These are phyloP conservation scores for Zasmidium citrigriseum DNA, from an alignment of 2,329 filamentous ascomycete species.

Conservation along the genomic window DNA sequence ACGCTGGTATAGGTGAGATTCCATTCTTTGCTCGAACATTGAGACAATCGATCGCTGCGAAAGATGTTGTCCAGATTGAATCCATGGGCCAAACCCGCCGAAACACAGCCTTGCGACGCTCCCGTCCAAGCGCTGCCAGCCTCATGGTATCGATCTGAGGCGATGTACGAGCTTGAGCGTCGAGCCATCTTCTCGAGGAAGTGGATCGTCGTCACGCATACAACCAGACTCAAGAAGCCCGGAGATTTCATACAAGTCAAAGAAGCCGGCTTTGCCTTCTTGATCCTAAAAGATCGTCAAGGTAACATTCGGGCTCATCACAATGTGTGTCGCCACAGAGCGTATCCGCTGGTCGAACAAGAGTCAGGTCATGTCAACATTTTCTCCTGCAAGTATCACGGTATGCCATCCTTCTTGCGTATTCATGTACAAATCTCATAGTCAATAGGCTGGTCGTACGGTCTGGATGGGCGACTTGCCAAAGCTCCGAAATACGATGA, in stretches of 20 bases:
- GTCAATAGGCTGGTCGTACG: constrained; percentile 66
- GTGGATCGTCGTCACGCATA: constrained; percentile 38
- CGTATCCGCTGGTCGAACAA: constrained; percentile 59
- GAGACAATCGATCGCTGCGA: too few relatives aligned
- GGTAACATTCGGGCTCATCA: constrained; percentile 61
- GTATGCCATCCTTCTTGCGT: too few relatives aligned
- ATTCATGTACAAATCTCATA: constrained; percentile 46
- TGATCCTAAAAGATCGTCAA: constrained; percentile 54
- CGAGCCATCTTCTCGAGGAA: constrained; percentile 46
- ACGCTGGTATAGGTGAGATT: too few relatives aligned
- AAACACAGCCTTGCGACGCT: too few relatives aligned
- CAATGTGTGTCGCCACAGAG: constrained; percentile 64
- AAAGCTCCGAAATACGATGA: constrained; percentile 63
- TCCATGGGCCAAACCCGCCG: too few relatives aligned
- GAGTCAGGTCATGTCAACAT: constrained; percentile 52
- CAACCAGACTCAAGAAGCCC: constrained; percentile 28
- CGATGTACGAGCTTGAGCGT: constrained; percentile 49
- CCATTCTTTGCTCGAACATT: too few relatives aligned
- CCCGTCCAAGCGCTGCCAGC: constrained; percentile 44
- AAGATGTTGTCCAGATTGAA: too few relatives aligned
- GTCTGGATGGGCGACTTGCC: constrained; percentile 57
- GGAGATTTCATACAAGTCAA: constrained; percentile 50
- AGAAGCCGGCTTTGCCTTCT: constrained; percentile 58
- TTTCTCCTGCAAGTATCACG: constrained; percentile 63
- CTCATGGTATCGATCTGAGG: constrained; percentile 46